Percentiles rank a stretch among this genome's conserved stretches.
Evolutionary conservation across 441 rosid species (phyloP).

Genomic region (Macaranga tanarius): DNA sequence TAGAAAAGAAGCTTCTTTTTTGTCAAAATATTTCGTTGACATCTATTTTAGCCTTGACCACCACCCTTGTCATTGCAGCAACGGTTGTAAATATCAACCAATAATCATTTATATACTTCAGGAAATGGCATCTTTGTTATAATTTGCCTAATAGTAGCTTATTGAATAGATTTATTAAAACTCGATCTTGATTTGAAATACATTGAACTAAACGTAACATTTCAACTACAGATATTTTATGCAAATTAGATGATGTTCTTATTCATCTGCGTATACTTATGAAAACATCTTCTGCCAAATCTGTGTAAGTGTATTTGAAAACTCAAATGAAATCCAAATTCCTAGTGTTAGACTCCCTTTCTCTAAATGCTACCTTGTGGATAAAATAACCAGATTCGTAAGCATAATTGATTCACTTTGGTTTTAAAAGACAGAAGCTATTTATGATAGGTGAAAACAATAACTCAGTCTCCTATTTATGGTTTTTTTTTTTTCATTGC

Average conservation of each 20-base stretch:
- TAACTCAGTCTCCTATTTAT: not conserved
- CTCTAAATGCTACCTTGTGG: not conserved
- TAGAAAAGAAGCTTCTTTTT: not conserved
- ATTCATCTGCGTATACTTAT: not conserved
- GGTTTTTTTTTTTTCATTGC: not conserved
- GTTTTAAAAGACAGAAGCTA: not conserved
- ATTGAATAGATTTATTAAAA: too few relatives aligned
- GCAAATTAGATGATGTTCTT: not conserved
- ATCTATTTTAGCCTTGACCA: conserved; percentile 4
- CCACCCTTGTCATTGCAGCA: not conserved
- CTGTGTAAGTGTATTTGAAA: not conserved
- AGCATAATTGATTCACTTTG: not conserved
- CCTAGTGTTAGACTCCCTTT: not conserved
- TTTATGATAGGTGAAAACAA: not conserved
- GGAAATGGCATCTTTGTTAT: conserved; percentile 10
- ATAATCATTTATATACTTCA: not conserved
- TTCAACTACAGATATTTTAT: not conserved
- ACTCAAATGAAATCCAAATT: not conserved
- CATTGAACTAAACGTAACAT: too few relatives aligned
- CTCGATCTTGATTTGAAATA: too few relatives aligned
- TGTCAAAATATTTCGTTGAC: not conserved
- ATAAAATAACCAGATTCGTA: not conserved
- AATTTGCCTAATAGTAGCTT: too few relatives aligned
- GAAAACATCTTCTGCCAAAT: not conserved
- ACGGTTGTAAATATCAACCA: not conserved